These are phyloP conservation scores for Leucoagaricus sp. DNA, from an alignment of 1,284 basidiomycete genomes.

Conservation along the genomic window DNA sequence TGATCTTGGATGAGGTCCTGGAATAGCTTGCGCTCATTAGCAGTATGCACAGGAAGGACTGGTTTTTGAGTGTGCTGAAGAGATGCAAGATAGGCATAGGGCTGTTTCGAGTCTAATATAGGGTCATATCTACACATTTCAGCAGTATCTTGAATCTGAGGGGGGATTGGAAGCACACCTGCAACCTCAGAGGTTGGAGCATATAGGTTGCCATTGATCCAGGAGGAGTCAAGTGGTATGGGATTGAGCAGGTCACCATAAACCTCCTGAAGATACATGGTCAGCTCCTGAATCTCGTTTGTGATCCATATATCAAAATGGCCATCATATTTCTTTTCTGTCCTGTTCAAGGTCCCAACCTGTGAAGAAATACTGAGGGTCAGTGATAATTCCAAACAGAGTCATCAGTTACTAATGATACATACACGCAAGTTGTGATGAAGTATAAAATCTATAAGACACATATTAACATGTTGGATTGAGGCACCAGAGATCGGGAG, in stretches of 20 bases:
- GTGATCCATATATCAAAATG: conserved; percentile 24
- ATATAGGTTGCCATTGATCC: not conserved
- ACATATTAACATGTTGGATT: conserved; percentile 16
- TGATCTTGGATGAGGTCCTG: not conserved
- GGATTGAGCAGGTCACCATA: not conserved
- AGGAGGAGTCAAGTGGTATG: not conserved
- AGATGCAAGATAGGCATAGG: not conserved
- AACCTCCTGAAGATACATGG: conserved; percentile 12
- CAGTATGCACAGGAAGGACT: not conserved
- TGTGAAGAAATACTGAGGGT: conserved; percentile 8
- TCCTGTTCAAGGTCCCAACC: conserved; percentile 20
- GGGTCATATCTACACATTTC: not conserved
- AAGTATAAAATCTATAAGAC: too few relatives aligned
- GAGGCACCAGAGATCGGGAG: conserved; percentile 23
- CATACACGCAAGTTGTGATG: not conserved
- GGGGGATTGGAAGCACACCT: conserved; percentile 1
- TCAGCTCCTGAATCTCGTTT: conserved; percentile 18
- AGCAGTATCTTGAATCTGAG: not conserved
- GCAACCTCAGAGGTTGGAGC: not conserved
- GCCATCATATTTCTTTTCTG: conserved; percentile 18
- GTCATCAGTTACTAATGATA: not conserved
- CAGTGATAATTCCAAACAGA: not conserved
- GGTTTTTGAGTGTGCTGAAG: too few relatives aligned
- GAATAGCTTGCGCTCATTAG: not conserved
- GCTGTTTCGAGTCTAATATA: too few relatives aligned